Percentiles rank a stretch among this genome's conserved stretches.
phyloP scores from a whole-genome alignment of 202 grass and related monocot species.

The Setaria italica region DNA sequence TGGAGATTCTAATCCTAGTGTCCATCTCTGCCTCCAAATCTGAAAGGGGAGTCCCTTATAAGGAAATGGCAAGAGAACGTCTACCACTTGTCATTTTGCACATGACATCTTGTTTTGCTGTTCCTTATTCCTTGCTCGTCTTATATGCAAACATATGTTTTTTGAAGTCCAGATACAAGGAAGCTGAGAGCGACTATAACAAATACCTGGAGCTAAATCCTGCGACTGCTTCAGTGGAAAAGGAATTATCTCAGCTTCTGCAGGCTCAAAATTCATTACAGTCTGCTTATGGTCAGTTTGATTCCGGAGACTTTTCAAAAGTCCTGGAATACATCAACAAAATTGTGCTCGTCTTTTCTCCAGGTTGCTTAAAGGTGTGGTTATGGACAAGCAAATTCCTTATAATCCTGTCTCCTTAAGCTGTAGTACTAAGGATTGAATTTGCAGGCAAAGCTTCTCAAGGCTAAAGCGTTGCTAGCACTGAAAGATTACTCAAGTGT shows the following conservation, averaged over 20 bases:
- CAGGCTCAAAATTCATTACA: conserved; percentile 78
- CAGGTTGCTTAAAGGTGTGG: conserved; percentile 82
- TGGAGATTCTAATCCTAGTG: neutral
- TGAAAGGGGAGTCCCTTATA: conserved; percentile 7
- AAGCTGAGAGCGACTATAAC: conserved; percentile 75
- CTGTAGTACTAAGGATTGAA: conserved; percentile 19
- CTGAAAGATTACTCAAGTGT: conserved; percentile 83
- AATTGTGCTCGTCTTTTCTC: conserved; percentile 92
- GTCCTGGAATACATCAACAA: conserved; percentile 93
- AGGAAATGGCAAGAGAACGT: conserved; percentile 1
- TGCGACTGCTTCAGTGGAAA: conserved; percentile 62
- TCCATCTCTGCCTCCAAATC: neutral
- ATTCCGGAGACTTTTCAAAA: conserved; percentile 79
- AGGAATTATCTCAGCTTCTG: conserved; percentile 85
- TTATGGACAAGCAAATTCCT: conserved; percentile 15
- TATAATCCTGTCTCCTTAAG: conserved; percentile 16
- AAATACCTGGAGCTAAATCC: conserved; percentile 78
- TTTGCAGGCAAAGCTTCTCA: conserved; percentile 93
- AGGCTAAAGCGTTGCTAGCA: conserved; percentile 76
- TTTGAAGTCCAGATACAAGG: conserved; percentile 69
- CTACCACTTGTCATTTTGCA: neutral
- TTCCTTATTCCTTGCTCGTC: conserved; percentile 11
- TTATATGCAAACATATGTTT: conserved; percentile 29
- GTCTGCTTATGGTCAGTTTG: conserved; percentile 74
- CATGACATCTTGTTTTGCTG: neutral